phyloP scores from a whole-genome alignment of 208 protist species.

The Trypanosomatidae sp. region DNA sequence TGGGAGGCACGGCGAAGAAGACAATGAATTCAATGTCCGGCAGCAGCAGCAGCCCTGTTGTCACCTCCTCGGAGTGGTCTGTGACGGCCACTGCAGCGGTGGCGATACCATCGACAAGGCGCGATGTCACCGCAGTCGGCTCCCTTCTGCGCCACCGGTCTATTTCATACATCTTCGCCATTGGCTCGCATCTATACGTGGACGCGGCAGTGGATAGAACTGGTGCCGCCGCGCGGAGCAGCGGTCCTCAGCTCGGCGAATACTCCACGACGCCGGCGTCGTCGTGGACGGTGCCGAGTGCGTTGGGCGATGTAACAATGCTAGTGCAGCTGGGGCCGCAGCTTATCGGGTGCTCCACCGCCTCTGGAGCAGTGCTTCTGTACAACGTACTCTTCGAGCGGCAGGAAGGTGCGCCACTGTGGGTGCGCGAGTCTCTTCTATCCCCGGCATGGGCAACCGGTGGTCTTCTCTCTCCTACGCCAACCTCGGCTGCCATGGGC shows the following conservation, averaged over 20 bases:
- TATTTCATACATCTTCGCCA: slow-evolving; percentile 72
- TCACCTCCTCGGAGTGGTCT: not conserved
- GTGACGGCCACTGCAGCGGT: not conserved
- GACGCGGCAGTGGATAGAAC: slow-evolving; percentile 6
- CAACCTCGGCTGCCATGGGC: not conserved
- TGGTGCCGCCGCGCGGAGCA: not conserved
- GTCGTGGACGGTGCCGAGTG: slow-evolving; percentile 45
- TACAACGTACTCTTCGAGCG: slow-evolving; percentile 76
- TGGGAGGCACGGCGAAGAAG: not conserved
- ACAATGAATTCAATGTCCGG: not conserved
- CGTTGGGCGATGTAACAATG: slow-evolving; percentile 51
- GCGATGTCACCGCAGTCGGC: slow-evolving; percentile 64
- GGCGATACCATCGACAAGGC: slow-evolving; percentile 4
- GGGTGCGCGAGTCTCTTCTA: slow-evolving; percentile 42
- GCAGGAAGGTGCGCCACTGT: slow-evolving; percentile 75
- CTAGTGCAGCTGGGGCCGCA: slow-evolving; percentile 59
- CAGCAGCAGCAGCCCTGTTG: not conserved
- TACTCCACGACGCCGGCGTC: slow-evolving; percentile 65
- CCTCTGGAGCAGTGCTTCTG: slow-evolving; percentile 69
- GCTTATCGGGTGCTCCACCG: slow-evolving; percentile 67
- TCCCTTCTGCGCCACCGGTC: slow-evolving; percentile 62
- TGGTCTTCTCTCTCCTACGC: not conserved
- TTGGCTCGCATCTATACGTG: slow-evolving; percentile 44
- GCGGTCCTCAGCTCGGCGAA: slow-evolving; percentile 45
- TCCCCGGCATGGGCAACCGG: not conserved